Conservation (phyloP, 176 grass and related monocot species). For the Aegilops sharonensis region DNA sequence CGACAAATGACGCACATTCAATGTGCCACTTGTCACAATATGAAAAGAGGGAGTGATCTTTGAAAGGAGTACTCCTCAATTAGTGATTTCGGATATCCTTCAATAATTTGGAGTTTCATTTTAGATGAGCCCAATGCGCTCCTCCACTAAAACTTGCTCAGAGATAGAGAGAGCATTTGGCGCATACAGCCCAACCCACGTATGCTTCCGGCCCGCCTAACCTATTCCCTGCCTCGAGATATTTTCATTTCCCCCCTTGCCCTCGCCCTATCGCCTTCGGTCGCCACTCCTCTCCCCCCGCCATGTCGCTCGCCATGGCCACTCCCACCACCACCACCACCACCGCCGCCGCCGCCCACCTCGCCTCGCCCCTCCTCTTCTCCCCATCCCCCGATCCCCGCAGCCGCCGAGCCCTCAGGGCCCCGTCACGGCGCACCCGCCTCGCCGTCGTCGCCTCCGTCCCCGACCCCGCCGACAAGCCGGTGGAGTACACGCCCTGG, state of each 20-base stretch:
- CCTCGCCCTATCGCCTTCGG: conserved; percentile 21
- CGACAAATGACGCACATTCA: no score
- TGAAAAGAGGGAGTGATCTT: no score
- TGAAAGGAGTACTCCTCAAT: no score
- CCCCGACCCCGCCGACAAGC: conserved; percentile 45
- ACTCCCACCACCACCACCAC: conserved; percentile 25
- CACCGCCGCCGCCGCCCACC: conserved; percentile 16
- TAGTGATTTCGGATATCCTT: no score
- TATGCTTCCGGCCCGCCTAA: background rate
- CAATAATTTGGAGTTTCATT: background rate
- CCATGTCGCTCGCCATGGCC: conserved; percentile 37
- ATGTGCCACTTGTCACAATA: no score
- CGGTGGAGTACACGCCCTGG: conserved; percentile 87
- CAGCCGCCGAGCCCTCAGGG: background rate
- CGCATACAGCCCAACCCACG: background rate
- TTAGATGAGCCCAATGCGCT: background rate
- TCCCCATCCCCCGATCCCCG: background rate
- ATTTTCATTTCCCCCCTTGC: background rate
- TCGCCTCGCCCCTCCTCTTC: conserved; percentile 11
- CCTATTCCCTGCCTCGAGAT: background rate
- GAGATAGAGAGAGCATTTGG: no score
- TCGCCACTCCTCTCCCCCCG: background rate
- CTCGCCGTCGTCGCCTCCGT: conserved; percentile 43
- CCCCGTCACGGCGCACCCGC: background rate
- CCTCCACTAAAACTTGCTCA: no score